Percentiles rank a stretch among this genome's conserved stretches.
These are phyloP conservation scores for Monilinia fructigena DNA, from an alignment of 2,329 filamentous ascomycete genomes.

Conservation along the genomic window DNA sequence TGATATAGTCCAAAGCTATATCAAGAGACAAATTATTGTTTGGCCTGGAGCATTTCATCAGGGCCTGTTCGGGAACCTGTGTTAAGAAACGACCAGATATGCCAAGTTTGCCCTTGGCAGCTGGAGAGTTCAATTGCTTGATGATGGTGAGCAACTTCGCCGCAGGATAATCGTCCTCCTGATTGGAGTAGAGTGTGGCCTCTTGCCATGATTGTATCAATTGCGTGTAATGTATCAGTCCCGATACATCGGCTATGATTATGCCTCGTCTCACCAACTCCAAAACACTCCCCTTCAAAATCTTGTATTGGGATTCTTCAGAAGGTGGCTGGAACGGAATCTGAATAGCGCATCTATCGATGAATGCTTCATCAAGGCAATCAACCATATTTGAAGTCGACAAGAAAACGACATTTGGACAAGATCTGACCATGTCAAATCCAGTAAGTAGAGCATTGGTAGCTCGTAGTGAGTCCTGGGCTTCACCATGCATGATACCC, in stretches of 20 bases:
- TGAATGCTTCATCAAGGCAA: conserved; percentile 37
- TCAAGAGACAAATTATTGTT: background rate
- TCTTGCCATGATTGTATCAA: conserved; percentile 31
- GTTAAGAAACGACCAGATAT: conserved; percentile 31
- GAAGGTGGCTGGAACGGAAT: conserved; percentile 32
- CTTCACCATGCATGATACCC: conserved; percentile 32
- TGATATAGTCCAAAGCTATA: background rate
- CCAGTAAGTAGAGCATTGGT: conserved; percentile 41
- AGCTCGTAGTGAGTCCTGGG: conserved; percentile 38
- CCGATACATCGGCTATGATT: conserved; percentile 22
- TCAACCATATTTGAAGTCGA: conserved; percentile 39
- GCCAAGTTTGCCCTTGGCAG: conserved; percentile 12
- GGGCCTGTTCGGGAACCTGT: conserved; percentile 34
- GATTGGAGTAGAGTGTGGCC: conserved; percentile 24
- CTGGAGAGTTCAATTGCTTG: conserved; percentile 25
- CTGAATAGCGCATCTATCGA: conserved; percentile 36
- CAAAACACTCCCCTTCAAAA: conserved; percentile 33
- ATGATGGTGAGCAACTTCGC: conserved; percentile 30
- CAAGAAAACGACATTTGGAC: conserved; percentile 36
- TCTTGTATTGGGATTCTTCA: conserved; percentile 35
- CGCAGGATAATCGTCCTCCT: background rate
- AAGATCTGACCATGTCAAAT: conserved; percentile 32
- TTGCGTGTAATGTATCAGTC: conserved; percentile 21
- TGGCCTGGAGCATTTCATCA: conserved; percentile 29
- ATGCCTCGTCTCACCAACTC: conserved; percentile 30